Conservation (phyloP, 345 rosid genomes). For the Viola odorata region DNA sequence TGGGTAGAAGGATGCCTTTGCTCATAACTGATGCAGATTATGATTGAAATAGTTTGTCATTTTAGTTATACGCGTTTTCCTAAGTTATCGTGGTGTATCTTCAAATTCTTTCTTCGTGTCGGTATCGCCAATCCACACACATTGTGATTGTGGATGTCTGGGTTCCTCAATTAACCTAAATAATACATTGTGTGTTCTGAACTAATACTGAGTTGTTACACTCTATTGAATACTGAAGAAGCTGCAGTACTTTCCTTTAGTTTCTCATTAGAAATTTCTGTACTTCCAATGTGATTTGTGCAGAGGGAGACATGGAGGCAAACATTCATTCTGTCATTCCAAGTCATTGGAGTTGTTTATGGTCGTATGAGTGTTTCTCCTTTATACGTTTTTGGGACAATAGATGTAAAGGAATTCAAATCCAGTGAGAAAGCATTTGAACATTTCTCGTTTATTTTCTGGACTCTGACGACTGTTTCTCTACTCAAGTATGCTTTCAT, state of each 20-base stretch:
- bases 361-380: slow-evolving; percentile 56
- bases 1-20: too few relatives aligned
- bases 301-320: slow-evolving; percentile 54
- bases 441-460: slow-evolving; percentile 54
- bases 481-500: slow-evolving; percentile 48
- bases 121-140: too few relatives aligned
- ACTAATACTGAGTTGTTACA: too few relatives aligned
- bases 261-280: neutral
- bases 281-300: slow-evolving; percentile 10
- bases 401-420: slow-evolving; percentile 25
- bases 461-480: slow-evolving; percentile 52
- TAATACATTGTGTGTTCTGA: too few relatives aligned
- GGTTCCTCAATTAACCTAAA: too few relatives aligned
- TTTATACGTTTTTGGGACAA: slow-evolving; percentile 48
- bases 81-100: too few relatives aligned
- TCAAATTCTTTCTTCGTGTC: too few relatives aligned
- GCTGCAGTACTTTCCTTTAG: neutral
- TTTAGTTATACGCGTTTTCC: too few relatives aligned
- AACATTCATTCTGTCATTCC: slow-evolving; percentile 41
- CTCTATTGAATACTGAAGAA: too few relatives aligned
- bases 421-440: slow-evolving; percentile 37
- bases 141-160: too few relatives aligned
- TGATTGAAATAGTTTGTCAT: too few relatives aligned
- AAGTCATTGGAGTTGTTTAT: slow-evolving; percentile 54
- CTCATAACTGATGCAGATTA: too few relatives aligned